Percentiles rank a stretch among this genome's conserved stretches.
Conservation (phyloP, 2,329 filamentous ascomycete species). For the Chrysoporthe austroafricana region DNA sequence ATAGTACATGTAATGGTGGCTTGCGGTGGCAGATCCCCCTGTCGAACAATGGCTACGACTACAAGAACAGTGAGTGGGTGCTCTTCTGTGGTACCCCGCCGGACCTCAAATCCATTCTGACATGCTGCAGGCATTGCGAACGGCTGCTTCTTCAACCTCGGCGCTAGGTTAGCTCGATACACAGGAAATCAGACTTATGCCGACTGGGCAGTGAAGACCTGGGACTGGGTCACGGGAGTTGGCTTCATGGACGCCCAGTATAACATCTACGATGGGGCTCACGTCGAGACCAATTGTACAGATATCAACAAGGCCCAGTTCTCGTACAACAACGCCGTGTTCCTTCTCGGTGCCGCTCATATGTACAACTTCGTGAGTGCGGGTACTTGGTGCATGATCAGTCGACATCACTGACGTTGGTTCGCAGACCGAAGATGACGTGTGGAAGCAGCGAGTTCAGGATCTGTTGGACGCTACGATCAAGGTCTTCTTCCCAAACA, state of each 20-base stretch:
- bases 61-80: conserved; percentile 56
- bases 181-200: conserved; percentile 78
- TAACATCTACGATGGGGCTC: conserved; percentile 65
- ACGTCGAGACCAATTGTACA: conserved; percentile 58
- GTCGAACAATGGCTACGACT: conserved; percentile 79
- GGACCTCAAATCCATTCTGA: conserved; percentile 4
- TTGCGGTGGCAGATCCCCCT: conserved; percentile 84
- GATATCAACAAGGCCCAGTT: conserved; percentile 55
- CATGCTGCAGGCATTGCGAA: conserved; percentile 46
- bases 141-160: conserved; percentile 56
- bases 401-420: background rate
- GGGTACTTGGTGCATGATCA: background rate
- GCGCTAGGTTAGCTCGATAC: conserved; percentile 67
- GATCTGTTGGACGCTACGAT: conserved; percentile 26
- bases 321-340: conserved; percentile 81
- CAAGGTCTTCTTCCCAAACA: conserved; percentile 42
- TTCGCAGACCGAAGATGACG: conserved; percentile 23
- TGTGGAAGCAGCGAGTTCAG: conserved; percentile 28
- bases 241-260: conserved; percentile 64
- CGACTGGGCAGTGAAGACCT: conserved; percentile 75
- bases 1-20: conserved; percentile 70
- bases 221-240: conserved; percentile 66
- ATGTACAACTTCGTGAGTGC: conserved; percentile 40
- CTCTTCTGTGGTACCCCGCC: too few relatives aligned
- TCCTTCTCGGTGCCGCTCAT: conserved; percentile 64